Base-by-base conservation (phyloP, 2,329 filamentous ascomycete species). In the Exserohilum turcica region DNA sequence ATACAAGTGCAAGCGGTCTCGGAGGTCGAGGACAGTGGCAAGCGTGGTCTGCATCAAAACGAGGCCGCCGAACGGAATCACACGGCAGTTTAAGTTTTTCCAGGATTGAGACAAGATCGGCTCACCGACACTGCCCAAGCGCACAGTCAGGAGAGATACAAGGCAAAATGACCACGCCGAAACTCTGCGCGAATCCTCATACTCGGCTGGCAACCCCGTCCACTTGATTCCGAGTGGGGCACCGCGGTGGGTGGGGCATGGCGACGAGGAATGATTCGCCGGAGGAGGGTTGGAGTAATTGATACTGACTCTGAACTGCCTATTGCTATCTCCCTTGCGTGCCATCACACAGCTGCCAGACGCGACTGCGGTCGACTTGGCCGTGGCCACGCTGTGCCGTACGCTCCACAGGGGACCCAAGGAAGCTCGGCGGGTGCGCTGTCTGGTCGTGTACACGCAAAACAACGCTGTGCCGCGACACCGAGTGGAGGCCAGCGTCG, bases 151-250 rank as follows among this genome's bases (percentile, higher is more conserved):
- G 32, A 42, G 50, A 32, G 39, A 32, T 49, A 27, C 45, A 33
- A 28, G 38, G 43, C 44, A 40, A 21, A n/a, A 28, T 43, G 50
- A 39, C 45, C 21, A 32, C 28, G 44, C 46, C 44, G 50, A 35
- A 53, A 39, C 32, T 42, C 48, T 53, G 50, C 44, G 47, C 33
- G 39, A 35, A 48, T 49, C 35, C 35, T 40, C 29, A 53, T 37
- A 42, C 50, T 13, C 37, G 38, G 35, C 27, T 27, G 42, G 52
- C 47, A 40, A 46, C 33, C 39, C 38, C 35, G 42, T 35, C 31
- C 37, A 42, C 36, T 35, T 54, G 16, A 9, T 31, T 36, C 35
- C 40, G 18, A 28, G 38, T 31, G 24, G 19, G 21, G 28, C 27
- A 24, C 15, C 27, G 32, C 40, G 38, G 44, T 15, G 43, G 15